These are phyloP conservation scores for Tarenaya hassleriana DNA, from an alignment of 345 rosid genomes.

Conservation along the genomic window DNA sequence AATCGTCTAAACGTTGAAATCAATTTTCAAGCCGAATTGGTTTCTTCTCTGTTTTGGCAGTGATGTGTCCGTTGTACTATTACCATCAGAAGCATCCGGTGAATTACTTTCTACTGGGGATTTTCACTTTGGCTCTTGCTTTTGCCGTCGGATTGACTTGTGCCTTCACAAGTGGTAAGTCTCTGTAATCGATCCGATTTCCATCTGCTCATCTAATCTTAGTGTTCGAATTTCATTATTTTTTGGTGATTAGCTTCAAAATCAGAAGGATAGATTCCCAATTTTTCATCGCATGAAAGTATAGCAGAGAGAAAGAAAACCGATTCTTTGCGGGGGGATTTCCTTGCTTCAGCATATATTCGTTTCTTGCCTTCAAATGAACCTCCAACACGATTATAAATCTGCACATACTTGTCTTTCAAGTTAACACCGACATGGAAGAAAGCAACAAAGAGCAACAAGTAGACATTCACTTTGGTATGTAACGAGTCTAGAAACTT, in stretches of 20 bases:
- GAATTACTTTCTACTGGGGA: constrained; percentile 62
- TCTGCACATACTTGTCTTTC: neutral
- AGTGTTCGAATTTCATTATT: neutral
- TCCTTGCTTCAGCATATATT: too few species aligned
- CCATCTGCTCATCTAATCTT: too few species aligned
- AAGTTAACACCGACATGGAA: neutral
- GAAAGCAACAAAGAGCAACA: too few species aligned
- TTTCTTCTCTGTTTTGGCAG: constrained; percentile 30
- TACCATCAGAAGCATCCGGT: constrained; percentile 85
- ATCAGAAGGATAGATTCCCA: too few species aligned
- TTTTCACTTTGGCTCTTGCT: constrained; percentile 59
- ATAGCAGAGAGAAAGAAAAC: too few species aligned
- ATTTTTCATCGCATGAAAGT: too few species aligned
- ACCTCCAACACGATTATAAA: too few species aligned
- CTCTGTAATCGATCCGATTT: too few species aligned
- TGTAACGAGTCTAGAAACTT: neutral
- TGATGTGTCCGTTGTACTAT: constrained; percentile 62
- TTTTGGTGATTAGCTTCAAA: too few species aligned
- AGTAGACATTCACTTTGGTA: neutral
- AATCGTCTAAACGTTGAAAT: too few species aligned
- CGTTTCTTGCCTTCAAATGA: constrained; percentile 16
- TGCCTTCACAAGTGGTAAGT: constrained; percentile 64
- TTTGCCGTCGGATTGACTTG: constrained; percentile 74
- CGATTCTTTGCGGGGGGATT: too few species aligned
- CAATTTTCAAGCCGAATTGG: neutral